These are phyloP conservation scores for Suhomyces panamericanus DNA, from an alignment of 1,139 yeast species.

Conservation along the genomic window DNA sequence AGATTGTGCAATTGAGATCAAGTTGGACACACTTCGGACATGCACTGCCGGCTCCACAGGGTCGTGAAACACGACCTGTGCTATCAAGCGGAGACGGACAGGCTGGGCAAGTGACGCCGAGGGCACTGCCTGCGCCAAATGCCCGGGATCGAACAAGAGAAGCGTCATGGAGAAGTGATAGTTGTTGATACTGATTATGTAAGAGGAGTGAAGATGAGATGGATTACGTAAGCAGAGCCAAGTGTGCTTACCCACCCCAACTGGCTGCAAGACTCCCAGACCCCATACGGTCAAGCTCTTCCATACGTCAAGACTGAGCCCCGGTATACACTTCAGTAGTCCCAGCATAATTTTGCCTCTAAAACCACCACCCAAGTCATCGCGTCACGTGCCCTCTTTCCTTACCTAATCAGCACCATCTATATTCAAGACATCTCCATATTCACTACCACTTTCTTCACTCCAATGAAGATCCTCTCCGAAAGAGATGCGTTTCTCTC, in stretches of 20 bases:
- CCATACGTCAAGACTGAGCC: too few relatives aligned
- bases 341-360: too few relatives aligned
- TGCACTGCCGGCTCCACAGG: neutral
- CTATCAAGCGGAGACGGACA: slow-evolving; percentile 30
- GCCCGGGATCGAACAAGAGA: slow-evolving; percentile 30
- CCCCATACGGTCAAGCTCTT: too few relatives aligned
- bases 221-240: neutral
- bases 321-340: too few relatives aligned
- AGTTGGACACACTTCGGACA: neutral
- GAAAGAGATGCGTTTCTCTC: slow-evolving; percentile 66
- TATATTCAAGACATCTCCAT: too few relatives aligned
- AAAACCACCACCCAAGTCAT: too few relatives aligned
- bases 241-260: too few relatives aligned
- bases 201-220: neutral
- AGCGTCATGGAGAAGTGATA: slow-evolving; percentile 3
- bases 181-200: neutral
- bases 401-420: neutral
- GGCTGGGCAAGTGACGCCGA: slow-evolving; percentile 24
- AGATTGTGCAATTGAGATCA: neutral
- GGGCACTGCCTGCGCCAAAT: slow-evolving; percentile 20
- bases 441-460: neutral
- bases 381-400: neutral
- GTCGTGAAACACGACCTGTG: slow-evolving; percentile 28
- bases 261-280: too few relatives aligned
- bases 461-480: slow-evolving; percentile 39